Conservation (phyloP, 2,329 filamentous ascomycete species). For the Pseudogymnoascus sp. region DNA sequence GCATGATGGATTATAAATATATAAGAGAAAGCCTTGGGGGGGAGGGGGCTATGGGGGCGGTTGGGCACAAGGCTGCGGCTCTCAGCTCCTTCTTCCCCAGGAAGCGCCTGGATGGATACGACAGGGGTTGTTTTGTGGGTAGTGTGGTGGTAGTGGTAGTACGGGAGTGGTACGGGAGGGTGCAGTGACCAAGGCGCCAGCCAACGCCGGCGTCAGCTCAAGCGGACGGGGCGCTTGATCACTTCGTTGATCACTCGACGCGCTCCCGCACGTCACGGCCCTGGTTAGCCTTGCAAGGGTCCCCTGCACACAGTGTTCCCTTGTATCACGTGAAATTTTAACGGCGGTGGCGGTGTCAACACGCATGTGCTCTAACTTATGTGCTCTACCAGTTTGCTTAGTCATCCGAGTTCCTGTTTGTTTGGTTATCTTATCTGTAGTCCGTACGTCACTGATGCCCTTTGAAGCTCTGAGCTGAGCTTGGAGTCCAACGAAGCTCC, state of each 20-base stretch:
- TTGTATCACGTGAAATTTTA: neutral
- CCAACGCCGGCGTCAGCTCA: neutral
- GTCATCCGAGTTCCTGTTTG: neutral
- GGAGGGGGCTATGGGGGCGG: neutral
- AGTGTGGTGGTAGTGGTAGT: neutral
- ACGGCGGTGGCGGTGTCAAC: neutral
- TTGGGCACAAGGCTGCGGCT: neutral
- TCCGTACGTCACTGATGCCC: neutral
- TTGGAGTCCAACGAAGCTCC: neutral
- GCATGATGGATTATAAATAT: neutral
- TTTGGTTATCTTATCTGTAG: neutral
- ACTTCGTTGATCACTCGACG: neutral
- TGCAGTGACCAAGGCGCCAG: neutral
- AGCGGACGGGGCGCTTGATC: neutral
- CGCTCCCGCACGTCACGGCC: neutral
- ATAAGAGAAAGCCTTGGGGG: neutral
- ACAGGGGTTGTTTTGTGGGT: constrained; percentile 1
- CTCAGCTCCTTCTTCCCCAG: neutral
- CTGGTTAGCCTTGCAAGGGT: neutral
- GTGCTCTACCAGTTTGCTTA: neutral
- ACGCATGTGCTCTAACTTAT: neutral
- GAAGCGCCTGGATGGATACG: neutral
- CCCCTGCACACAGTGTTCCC: neutral
- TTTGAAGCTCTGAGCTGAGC: constrained; percentile 7
- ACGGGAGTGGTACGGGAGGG: neutral